Conservation (phyloP, 192 early-diverging fungal genomes). For the Entrophospora sp. region DNA sequence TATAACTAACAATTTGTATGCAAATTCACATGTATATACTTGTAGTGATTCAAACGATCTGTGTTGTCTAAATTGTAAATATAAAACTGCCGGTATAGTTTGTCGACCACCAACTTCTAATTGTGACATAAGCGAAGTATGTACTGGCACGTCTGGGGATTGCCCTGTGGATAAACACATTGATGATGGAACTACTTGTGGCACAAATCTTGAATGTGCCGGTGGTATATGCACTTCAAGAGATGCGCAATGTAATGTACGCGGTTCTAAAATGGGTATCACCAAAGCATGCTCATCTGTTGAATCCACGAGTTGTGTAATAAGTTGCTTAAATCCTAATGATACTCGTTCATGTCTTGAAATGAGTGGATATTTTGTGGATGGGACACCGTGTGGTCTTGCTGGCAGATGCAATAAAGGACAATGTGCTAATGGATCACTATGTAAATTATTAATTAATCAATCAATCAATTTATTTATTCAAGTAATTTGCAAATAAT, state of each 20-base stretch:
- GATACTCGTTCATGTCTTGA: conserved; percentile 36
- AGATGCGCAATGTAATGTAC: conserved; percentile 57
- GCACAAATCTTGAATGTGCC: conserved; percentile 47
- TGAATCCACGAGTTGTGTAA: conserved; percentile 48
- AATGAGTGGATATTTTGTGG: conserved; percentile 54
- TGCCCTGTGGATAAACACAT: conserved; percentile 66
- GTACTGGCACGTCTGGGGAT: conserved; percentile 56
- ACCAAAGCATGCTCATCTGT: conserved; percentile 43
- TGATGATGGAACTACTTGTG: conserved; percentile 60
- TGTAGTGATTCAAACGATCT: conserved; percentile 65
- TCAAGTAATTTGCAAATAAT: not conserved
- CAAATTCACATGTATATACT: not conserved
- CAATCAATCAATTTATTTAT: no score
- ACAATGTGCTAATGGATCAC: conserved; percentile 27
- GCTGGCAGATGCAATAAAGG: conserved; percentile 54
- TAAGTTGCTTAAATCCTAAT: conserved; percentile 50
- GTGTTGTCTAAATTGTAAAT: conserved; percentile 70
- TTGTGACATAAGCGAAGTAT: conserved; percentile 74
- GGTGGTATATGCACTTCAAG: conserved; percentile 64
- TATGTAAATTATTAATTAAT: conserved; percentile 19
- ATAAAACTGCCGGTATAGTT: conserved; percentile 43
- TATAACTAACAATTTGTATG: no score
- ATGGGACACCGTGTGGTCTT: conserved; percentile 60
- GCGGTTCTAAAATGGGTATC: conserved; percentile 43
- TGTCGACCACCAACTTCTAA: conserved; percentile 67